Conservation (phyloP, 2,329 filamentous ascomycete genomes). For the Arthroderma sp. region DNA sequence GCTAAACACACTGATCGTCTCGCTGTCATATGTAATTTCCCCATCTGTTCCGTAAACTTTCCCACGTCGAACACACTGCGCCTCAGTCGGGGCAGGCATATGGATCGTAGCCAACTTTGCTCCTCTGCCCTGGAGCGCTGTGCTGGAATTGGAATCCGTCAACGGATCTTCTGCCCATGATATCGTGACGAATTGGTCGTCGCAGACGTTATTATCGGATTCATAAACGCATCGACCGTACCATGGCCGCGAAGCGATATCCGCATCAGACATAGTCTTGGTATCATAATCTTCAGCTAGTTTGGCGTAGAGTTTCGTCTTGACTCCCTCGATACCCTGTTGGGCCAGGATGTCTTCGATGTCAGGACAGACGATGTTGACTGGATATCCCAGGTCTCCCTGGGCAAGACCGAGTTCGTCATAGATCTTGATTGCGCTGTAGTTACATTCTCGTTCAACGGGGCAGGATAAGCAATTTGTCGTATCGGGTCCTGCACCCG, state of each 20-base stretch:
- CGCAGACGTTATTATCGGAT: conserved; percentile 80
- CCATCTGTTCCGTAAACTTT: conserved; percentile 76
- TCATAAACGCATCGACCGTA: conserved; percentile 95
- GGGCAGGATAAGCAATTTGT: conserved; percentile 82
- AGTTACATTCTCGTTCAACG: conserved; percentile 62
- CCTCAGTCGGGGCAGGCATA: conserved; percentile 83
- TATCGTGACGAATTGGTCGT: conserved; percentile 82
- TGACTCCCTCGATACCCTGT: conserved; percentile 37
- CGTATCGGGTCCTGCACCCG: conserved; percentile 50
- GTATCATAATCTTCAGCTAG: conserved; percentile 44
- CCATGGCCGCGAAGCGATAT: conserved; percentile 47
- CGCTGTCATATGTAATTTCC: conserved; percentile 75
- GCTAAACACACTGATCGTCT: conserved; percentile 59
- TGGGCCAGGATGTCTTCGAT: conserved; percentile 60
- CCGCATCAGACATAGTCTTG: conserved; percentile 39
- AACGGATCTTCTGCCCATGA: conserved; percentile 64
- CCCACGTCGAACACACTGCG: conserved; percentile 74
- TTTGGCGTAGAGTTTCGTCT: conserved; percentile 34
- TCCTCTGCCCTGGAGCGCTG: conserved; percentile 30
- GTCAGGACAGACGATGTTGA: conserved; percentile 80
- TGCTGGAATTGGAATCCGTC: conserved; percentile 12
- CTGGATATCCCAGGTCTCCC: conserved; percentile 64
- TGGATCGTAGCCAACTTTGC: conserved; percentile 83
- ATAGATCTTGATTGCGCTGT: conserved; percentile 76
- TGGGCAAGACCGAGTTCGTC: conserved; percentile 52